Evolutionary conservation across 2,329 filamentous ascomycete genomes (phyloP).

Genomic region (Ceratocystis colombiana): DNA sequence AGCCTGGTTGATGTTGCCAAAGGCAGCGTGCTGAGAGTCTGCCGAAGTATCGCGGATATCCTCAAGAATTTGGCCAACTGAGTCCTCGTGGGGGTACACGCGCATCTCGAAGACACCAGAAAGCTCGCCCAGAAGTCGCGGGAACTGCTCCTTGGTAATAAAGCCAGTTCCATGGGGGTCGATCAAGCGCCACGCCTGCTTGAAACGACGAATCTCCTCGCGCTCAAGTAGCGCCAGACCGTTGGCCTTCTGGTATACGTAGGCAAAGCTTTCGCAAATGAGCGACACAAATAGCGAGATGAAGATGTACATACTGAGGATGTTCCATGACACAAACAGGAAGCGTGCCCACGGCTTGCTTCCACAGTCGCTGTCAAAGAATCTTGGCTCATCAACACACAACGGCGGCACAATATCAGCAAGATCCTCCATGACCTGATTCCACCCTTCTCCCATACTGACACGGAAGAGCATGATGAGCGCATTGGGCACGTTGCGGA

Average conservation of each 20-base stretch:
- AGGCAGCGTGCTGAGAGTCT: slow-evolving; percentile 41
- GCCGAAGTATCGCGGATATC: slow-evolving; percentile 57
- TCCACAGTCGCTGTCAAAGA: slow-evolving; percentile 86
- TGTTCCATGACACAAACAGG: slow-evolving; percentile 94
- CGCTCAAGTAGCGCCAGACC: slow-evolving; percentile 83
- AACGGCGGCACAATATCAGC: slow-evolving; percentile 68
- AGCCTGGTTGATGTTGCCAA: slow-evolving; percentile 42
- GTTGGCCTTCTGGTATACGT: slow-evolving; percentile 93
- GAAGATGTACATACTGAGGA: slow-evolving; percentile 99
- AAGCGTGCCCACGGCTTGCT: slow-evolving; percentile 78
- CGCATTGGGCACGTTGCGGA: slow-evolving; percentile 86
- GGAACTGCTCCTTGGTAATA: slow-evolving; percentile 82
- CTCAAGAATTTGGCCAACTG: slow-evolving; percentile 75
- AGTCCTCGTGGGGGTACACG: slow-evolving; percentile 85
- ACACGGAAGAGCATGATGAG: slow-evolving; percentile 87
- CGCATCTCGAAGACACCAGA: slow-evolving; percentile 96
- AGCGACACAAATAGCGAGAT: slow-evolving; percentile 96
- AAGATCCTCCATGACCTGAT: slow-evolving; percentile 91
- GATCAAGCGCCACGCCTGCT: slow-evolving; percentile 94
- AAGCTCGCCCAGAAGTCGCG: slow-evolving; percentile 77
- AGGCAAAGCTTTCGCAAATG: slow-evolving; percentile 98
- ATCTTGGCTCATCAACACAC: slow-evolving; percentile 61
- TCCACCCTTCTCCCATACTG: slow-evolving; percentile 94
- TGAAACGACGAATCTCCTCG: slow-evolving; percentile 92
- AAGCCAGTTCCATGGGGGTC: slow-evolving; percentile 86